Evolutionary conservation across 1,139 yeast genomes (phyloP), one percentile per base, ranked within the genome.

Genomic region (Scheffersomyces cryptocercus): DNA sequence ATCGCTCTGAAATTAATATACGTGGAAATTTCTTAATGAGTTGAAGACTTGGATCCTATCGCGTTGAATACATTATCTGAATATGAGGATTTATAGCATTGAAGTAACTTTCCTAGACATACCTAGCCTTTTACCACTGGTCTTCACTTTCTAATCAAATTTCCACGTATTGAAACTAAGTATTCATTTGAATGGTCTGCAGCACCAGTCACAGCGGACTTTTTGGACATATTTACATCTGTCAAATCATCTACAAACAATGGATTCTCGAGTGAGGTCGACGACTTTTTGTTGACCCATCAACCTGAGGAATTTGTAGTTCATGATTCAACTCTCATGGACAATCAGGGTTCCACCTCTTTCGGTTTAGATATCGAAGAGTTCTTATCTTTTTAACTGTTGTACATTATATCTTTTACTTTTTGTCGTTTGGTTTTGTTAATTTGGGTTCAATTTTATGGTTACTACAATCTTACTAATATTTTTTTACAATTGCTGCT

Each of bases 141-240:
- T 31, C 4, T 31, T n/a, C 35, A 14, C 20, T 31, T 14, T 31
- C 34, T 15, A 14, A 5, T 12, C 11, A 31, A 31, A 31, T 31
- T 47, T 50, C 48, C 55, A 47, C 52, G 50, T 47, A 42, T 36
- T 38, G 41, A 37, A 20, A 31, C 24, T 31, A 31, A 31, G 35
- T 42, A 44, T 46, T 41, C 41, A 46, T 48, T n/a, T 31, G 35
- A 31, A 31, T 58, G 74, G 74, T 68, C 73, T 53, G 74, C 74
- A 68, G 74, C 73, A 66, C 73, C 74, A 66, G 56, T 62, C 69
- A 62, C 62, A 49, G 64, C 64, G 47, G 70, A 60, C 40, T 54
- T 57, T 45, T 45, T 59, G 47, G 65, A 54, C 44, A 43, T 39
- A 45, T 43, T 49, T n/a, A 45, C 47, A 28, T 16, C 28, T 15